Evolutionary conservation across 225 moss, liverwort and hornwort genomes (phyloP).

Genomic region (Straminergon stramineum): DNA sequence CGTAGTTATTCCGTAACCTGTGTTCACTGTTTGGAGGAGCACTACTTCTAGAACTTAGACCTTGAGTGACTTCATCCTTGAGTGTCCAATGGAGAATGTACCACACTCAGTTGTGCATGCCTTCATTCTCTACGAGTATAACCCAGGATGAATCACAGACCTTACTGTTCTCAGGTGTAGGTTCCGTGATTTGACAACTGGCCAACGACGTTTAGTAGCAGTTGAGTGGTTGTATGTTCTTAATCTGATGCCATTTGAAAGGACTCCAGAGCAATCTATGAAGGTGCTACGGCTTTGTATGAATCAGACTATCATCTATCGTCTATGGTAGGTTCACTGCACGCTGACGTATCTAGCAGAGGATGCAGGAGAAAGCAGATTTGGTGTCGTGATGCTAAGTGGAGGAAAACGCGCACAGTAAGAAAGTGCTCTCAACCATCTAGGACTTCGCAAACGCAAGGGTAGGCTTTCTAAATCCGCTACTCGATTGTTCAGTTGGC

Average conservation of each 20-base stretch:
- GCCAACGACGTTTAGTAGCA: neutral
- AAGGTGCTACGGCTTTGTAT: neutral
- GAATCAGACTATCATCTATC: neutral
- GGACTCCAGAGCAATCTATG: neutral
- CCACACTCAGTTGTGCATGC: neutral
- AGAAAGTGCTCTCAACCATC: neutral
- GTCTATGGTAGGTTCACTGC: neutral
- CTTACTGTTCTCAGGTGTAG: neutral
- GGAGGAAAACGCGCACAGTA: neutral
- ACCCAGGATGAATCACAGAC: neutral
- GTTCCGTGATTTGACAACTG: neutral
- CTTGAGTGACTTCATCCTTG: neutral
- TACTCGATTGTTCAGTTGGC: neutral
- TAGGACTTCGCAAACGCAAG: neutral
- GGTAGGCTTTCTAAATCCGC: neutral
- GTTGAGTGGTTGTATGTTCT: neutral
- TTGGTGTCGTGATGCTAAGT: neutral
- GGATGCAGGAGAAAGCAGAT: neutral
- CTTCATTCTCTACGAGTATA: neutral
- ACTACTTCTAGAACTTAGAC: neutral
- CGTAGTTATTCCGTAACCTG: neutral
- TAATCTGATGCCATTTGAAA: neutral
- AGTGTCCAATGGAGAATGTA: neutral
- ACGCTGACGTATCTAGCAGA: neutral
- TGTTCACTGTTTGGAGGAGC: neutral